phyloP scores from a whole-genome alignment of 805 yeast species.

The Saturnispora ahearnii region DNA sequence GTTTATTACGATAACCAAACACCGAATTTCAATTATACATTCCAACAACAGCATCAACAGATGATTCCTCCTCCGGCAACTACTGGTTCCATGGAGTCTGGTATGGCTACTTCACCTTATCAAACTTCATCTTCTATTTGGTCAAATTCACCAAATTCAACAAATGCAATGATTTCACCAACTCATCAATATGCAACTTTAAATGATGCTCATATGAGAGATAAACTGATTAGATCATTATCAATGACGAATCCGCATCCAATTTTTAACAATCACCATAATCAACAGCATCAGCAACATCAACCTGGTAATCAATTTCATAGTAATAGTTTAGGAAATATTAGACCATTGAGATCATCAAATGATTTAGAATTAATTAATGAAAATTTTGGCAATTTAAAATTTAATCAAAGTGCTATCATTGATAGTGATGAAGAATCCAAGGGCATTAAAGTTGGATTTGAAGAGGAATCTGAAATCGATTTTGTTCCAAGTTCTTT shows the following conservation, averaged over 20 bases:
- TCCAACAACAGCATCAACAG: not conserved
- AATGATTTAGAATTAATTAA: not conserved
- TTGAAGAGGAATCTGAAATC: slow-evolving; percentile 36
- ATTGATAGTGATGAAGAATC: slow-evolving; percentile 14
- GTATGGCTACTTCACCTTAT: slow-evolving; percentile 20
- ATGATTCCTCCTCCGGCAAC: slow-evolving; percentile 6
- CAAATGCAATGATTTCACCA: not conserved
- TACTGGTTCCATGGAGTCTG: slow-evolving; percentile 9
- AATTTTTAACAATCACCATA: not conserved
- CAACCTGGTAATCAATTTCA: not conserved
- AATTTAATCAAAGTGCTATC: slow-evolving; percentile 11
- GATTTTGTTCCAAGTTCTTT: slow-evolving; percentile 78
- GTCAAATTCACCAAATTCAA: slow-evolving; percentile 3
- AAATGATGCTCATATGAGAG: not conserved
- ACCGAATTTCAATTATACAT: not conserved
- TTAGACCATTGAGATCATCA: not conserved
- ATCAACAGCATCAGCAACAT: not conserved
- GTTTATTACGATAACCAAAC: not conserved
- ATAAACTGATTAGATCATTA: slow-evolving; percentile 5
- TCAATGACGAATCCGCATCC: slow-evolving; percentile 5
- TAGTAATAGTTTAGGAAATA: not conserved
- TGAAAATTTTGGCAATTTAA: not conserved
- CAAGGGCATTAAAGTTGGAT: not conserved
- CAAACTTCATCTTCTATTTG: slow-evolving; percentile 14
- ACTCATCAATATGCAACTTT: not conserved